Base-by-base conservation (phyloP, 257 asterid genomes). In the Leonotis leonurus region DNA sequence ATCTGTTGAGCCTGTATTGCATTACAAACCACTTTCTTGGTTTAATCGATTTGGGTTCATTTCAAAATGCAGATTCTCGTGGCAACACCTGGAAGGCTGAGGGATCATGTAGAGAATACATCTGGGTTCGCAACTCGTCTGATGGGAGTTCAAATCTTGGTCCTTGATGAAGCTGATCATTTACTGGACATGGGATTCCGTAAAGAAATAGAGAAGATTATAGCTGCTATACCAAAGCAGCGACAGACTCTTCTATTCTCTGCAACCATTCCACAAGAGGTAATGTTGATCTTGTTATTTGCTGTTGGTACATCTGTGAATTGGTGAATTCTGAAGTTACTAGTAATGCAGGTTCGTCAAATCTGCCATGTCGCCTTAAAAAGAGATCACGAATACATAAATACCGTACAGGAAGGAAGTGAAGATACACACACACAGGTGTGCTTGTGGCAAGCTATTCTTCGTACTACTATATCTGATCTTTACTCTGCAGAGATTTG, bases 151-250 rank as follows among this genome's bases (percentile, higher is more conserved):
- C 80, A 87, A 77, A 94, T 89, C 35, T 82, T 93, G 82, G 84
- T 93, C 61, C 95, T 93, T 44, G 99, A 89, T 33, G 99, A 89
- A 82, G 99, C 99, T 29, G 99, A 93, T 74, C 99, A 93, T 79
- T 80, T 93, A 67, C 78, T 93, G 56, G 95, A 87, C 76, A 89
- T 93, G 97, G 99, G 99, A 71, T 93, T 93, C 64, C 99, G 99
- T 68, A 93, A 73, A 72, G 97, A 83, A 26, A 89, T 93, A 51
- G 99, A 93, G 85, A 89, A 56, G 61, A 93, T 93, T 54, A 69
- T 93, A 57, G 83, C 89, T 68, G 95, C 99, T 60, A 84, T 93
- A 37, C 99, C 97, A 4, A 89, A 89, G 77, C 95, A 93, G 80
- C 95, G 99, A 17, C 99, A 93, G 67, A 89, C 99, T 32, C 97